These are phyloP conservation scores for Croton laevigatus DNA, from an alignment of 441 rosid species.

Conservation along the genomic window DNA sequence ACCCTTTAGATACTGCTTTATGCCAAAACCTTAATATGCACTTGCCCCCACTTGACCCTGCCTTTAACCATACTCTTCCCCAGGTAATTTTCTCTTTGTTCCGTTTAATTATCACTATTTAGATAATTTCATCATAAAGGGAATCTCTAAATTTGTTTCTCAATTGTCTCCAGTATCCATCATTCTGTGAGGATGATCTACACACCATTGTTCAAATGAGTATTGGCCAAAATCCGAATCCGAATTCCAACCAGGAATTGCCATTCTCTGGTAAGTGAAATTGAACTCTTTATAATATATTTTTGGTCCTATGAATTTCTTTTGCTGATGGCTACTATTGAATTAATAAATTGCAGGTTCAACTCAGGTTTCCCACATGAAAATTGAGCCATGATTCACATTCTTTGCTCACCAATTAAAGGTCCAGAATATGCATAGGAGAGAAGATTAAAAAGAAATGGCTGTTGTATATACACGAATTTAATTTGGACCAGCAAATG, in stretches of 20 bases:
- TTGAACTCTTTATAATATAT: no score
- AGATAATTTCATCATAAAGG: no score
- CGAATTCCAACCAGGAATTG: slow-evolving; percentile 12
- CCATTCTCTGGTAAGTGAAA: slow-evolving; percentile 32
- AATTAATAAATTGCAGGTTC: slow-evolving; percentile 47
- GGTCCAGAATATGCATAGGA: slow-evolving; percentile 25
- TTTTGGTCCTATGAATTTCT: neutral
- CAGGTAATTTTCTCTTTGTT: slow-evolving; percentile 36
- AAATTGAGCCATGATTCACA: slow-evolving; percentile 53
- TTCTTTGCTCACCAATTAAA: slow-evolving; percentile 27
- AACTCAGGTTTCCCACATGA: slow-evolving; percentile 46
- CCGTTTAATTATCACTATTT: neutral
- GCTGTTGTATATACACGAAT: slow-evolving; percentile 58
- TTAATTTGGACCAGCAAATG: slow-evolving; percentile 32
- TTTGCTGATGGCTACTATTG: slow-evolving; percentile 15
- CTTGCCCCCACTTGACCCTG: slow-evolving; percentile 38
- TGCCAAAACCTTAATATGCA: slow-evolving; percentile 43
- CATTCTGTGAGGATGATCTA: slow-evolving; percentile 67
- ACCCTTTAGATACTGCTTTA: slow-evolving; percentile 29
- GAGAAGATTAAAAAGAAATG: slow-evolving; percentile 9
- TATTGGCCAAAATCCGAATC: slow-evolving; percentile 41
- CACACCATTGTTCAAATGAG: slow-evolving; percentile 82
- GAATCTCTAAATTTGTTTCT: neutral
- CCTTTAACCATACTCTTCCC: slow-evolving; percentile 32
- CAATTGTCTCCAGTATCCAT: slow-evolving; percentile 35